These are phyloP conservation scores for Coemansia sp. DNA, from an alignment of 192 early-diverging fungal genomes.

Conservation along the genomic window DNA sequence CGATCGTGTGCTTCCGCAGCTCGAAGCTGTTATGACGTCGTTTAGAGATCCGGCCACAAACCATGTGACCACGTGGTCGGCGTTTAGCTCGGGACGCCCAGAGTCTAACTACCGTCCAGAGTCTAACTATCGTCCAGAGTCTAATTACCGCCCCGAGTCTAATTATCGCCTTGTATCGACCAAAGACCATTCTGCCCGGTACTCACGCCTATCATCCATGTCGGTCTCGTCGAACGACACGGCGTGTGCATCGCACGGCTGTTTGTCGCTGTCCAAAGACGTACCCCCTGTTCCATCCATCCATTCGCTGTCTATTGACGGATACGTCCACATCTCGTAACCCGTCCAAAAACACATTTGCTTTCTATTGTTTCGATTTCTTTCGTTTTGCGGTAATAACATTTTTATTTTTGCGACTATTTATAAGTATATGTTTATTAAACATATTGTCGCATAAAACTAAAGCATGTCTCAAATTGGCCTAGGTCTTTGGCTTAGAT, in stretches of 20 bases:
- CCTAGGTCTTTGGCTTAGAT: conserved; percentile 3
- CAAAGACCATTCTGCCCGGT: conserved; percentile 6
- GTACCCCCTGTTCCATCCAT: conserved; percentile 1
- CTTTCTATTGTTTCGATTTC: background rate
- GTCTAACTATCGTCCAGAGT: conserved; percentile 2
- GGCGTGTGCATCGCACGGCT: conserved; percentile 33
- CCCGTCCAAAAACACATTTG: background rate
- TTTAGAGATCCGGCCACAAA: conserved; percentile 27
- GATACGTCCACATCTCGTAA: background rate
- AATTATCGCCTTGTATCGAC: background rate
- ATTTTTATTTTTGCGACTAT: background rate
- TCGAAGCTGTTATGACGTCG: conserved; percentile 44
- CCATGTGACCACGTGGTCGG: conserved; percentile 44
- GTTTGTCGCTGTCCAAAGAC: conserved; percentile 32
- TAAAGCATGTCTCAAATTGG: too few species aligned
- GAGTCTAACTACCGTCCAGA: conserved; percentile 7
- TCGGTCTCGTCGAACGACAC: conserved; percentile 50
- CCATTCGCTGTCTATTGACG: background rate
- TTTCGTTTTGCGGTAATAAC: conserved; percentile 1
- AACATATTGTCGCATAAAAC: too few species aligned
- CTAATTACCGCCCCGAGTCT: conserved; percentile 1
- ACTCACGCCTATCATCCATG: conserved; percentile 39
- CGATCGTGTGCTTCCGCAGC: conserved; percentile 30
- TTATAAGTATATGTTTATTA: background rate
- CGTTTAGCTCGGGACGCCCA: conserved; percentile 10